Percentiles rank a stretch among this genome's conserved stretches.
These are phyloP conservation scores for Chaetothyriales sp. DNA, from an alignment of 2,329 filamentous ascomycete species.

Conservation along the genomic window DNA sequence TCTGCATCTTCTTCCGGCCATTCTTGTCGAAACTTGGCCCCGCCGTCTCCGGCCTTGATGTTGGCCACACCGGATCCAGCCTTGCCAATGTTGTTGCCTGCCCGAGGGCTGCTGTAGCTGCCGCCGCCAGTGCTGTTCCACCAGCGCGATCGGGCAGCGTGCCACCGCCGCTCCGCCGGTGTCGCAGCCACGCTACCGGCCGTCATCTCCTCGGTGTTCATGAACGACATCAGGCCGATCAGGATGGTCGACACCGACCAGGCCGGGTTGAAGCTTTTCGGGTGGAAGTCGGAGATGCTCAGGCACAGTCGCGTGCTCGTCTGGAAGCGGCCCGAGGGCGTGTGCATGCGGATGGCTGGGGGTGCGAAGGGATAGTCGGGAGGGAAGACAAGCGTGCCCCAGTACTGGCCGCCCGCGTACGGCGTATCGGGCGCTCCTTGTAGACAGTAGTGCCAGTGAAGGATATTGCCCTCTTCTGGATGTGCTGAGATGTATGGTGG, in stretches of 20 bases:
- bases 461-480: constrained; percentile 77
- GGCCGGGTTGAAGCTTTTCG: constrained; percentile 92
- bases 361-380: constrained; percentile 95
- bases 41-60: constrained; percentile 81
- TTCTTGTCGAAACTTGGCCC: constrained; percentile 73
- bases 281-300: constrained; percentile 94
- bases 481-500: constrained; percentile 81
- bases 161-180: constrained; percentile 59
- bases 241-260: constrained; percentile 97
- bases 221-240: constrained; percentile 86
- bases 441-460: constrained; percentile 70
- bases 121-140: constrained; percentile 94
- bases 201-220: constrained; percentile 98
- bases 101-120: constrained; percentile 37
- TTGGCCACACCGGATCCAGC: constrained; percentile 46
- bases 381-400: constrained; percentile 91
- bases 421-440: constrained; percentile 87
- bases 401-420: constrained; percentile 91
- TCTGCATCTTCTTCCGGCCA: constrained; percentile 81
- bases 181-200: constrained; percentile 73
- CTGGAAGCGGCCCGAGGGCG: constrained; percentile 86
- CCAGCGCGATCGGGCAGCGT: constrained; percentile 70
- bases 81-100: constrained; percentile 41
- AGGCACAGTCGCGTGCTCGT: constrained; percentile 83
- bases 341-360: constrained; percentile 97